Evolutionary conservation across 2,329 filamentous ascomycete genomes (phyloP).

Genomic region (Colletotrichum aenigma): DNA sequence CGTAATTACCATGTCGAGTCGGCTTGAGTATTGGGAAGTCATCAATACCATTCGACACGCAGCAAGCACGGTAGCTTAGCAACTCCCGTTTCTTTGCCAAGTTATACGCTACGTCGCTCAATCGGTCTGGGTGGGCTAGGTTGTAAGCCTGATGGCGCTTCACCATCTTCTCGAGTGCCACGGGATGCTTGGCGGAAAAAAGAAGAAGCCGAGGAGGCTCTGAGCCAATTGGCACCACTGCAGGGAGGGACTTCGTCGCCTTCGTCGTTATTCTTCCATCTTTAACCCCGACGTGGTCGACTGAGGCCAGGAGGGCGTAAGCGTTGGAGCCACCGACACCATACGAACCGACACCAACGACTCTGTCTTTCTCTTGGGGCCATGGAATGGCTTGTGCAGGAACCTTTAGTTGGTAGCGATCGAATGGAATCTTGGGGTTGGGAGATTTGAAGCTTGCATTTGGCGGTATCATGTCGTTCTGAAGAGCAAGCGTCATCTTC

Average conservation of each 20-base stretch:
- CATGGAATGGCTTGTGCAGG: constrained; percentile 27
- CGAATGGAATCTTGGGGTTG: constrained; percentile 16
- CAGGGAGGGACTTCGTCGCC: accelerated
- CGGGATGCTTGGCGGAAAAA: not conserved
- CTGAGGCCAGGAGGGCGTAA: not conserved
- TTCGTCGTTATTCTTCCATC: not conserved
- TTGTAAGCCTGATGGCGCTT: constrained; percentile 20
- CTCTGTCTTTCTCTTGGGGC: constrained; percentile 25
- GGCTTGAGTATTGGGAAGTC: not conserved
- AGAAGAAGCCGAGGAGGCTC: not conserved
- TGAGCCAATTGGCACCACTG: not conserved
- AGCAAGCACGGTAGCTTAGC: constrained; percentile 26
- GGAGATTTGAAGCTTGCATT: constrained; percentile 17
- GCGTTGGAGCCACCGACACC: constrained; percentile 32
- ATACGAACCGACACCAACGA: constrained; percentile 38
- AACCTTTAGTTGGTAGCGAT: constrained; percentile 25
- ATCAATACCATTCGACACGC: constrained; percentile 18
- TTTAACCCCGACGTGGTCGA: not conserved
- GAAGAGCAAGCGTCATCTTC: constrained; percentile 32
- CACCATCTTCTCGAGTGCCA: constrained; percentile 13
- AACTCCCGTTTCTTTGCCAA: constrained; percentile 30
- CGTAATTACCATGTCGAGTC: constrained; percentile 27
- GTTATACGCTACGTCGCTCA: constrained; percentile 32
- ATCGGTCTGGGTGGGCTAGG: not conserved
- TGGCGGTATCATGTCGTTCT: constrained; percentile 11